A percentile compares a stretch with the other conserved stretches of the same genome.
Conservation (phyloP, 768 basidiomycete genomes). For the Termitomyces sp. region DNA sequence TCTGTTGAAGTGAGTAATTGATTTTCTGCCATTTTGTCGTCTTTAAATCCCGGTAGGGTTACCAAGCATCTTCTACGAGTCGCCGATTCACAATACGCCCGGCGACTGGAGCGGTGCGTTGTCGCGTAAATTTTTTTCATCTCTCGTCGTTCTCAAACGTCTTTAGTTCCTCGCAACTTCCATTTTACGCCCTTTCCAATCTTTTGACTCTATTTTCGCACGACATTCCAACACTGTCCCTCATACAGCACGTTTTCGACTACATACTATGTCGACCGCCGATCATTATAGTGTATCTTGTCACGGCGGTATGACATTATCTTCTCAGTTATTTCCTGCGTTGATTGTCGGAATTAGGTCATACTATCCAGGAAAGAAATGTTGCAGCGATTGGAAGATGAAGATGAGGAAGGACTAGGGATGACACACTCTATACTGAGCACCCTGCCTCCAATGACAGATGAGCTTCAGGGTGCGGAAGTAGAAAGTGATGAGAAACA, state of each 20-base stretch:
- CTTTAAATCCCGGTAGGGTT: constrained; percentile 37
- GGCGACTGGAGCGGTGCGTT: constrained; percentile 61
- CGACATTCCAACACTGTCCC: constrained; percentile 82
- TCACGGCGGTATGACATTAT: constrained; percentile 56
- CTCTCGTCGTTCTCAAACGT: constrained; percentile 1
- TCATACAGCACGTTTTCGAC: constrained; percentile 91
- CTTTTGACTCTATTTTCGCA: constrained; percentile 90
- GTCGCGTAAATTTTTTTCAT: not conserved
- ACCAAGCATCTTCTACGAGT: constrained; percentile 68
- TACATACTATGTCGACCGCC: constrained; percentile 83
- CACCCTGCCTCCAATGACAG: constrained; percentile 53
- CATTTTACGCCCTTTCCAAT: constrained; percentile 87
- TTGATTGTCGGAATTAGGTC: constrained; percentile 39
- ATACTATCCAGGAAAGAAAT: constrained; percentile 69
- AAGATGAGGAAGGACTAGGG: constrained; percentile 60
- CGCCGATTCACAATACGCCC: constrained; percentile 65
- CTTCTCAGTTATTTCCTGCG: not conserved
- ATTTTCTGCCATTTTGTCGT: not conserved
- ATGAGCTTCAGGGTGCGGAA: not conserved
- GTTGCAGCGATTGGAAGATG: constrained; percentile 52
- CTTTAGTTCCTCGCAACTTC: constrained; percentile 65
- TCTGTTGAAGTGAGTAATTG: constrained; percentile 50
- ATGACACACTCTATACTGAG: constrained; percentile 77
- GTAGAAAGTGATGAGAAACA: not conserved
- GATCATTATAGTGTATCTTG: constrained; percentile 75